phyloP scores from a whole-genome alignment of 306 rosid genomes.

The Cucurbita pepo region DNA sequence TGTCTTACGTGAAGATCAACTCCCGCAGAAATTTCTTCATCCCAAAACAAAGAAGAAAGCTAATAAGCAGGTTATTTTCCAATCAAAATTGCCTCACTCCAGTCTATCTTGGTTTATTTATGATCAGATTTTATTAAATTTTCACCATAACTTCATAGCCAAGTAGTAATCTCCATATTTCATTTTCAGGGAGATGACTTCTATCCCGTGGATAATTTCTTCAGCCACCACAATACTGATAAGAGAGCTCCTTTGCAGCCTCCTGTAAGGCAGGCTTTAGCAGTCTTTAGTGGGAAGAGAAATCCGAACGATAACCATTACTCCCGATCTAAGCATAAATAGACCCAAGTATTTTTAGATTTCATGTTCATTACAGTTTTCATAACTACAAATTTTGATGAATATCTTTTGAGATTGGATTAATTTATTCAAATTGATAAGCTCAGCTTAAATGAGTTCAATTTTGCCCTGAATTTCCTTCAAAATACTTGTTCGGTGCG shows the following conservation, averaged over 20 bases:
- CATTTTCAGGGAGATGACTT: constrained; percentile 49
- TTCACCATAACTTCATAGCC: not conserved
- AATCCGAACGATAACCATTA: constrained; percentile 87
- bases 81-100: not conserved
- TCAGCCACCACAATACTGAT: constrained; percentile 49
- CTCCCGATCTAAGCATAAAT: constrained; percentile 48
- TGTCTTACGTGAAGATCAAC: constrained; percentile 93
- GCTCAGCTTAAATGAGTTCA: not conserved
- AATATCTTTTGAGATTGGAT: not conserved
- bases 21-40: constrained; percentile 70
- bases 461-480: not conserved
- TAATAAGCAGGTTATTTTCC: constrained; percentile 34
- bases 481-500: not conserved
- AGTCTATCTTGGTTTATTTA: not conserved
- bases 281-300: constrained; percentile 65
- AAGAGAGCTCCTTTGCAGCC: constrained; percentile 71
- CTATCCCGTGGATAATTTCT: constrained; percentile 31
- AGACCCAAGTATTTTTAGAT: not conserved
- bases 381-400: not conserved
- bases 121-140: not conserved
- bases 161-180: not conserved
- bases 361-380: not conserved
- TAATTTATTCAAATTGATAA: not conserved
- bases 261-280: constrained; percentile 63
- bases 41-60: constrained; percentile 75